Evolutionary conservation across 805 yeast genomes (phyloP).

Genomic region (Kurtzmaniella cleridarum): DNA sequence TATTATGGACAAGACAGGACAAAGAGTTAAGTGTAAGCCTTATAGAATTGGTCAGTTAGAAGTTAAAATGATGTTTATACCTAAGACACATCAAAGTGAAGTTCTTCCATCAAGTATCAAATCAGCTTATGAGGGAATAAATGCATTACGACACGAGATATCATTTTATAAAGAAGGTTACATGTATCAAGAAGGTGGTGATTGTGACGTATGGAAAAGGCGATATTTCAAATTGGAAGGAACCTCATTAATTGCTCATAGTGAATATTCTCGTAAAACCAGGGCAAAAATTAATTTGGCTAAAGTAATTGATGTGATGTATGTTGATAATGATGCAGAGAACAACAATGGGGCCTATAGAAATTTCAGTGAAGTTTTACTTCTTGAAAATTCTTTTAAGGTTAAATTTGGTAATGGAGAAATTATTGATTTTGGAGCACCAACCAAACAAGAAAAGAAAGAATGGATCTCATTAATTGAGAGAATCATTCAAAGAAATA

Average conservation of each 20-base stretch:
- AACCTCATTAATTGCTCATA: constrained; percentile 67
- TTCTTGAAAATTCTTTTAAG: constrained; percentile 70
- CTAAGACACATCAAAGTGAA: constrained; percentile 56
- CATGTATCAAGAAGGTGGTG: constrained; percentile 89
- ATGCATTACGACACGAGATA: constrained; percentile 24
- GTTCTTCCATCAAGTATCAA: constrained; percentile 66
- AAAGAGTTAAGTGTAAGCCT: constrained; percentile 38
- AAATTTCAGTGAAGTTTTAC: constrained; percentile 66
- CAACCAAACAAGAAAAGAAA: constrained; percentile 51
- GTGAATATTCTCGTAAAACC: constrained; percentile 61
- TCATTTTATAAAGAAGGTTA: constrained; percentile 51
- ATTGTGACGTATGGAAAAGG: constrained; percentile 66
- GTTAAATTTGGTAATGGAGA: constrained; percentile 76
- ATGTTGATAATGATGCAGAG: constrained; percentile 35
- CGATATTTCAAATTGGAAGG: constrained; percentile 74
- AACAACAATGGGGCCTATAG: constrained; percentile 33
- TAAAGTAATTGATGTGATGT: constrained; percentile 53
- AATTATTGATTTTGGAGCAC: constrained; percentile 80
- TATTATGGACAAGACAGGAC: constrained; percentile 20
- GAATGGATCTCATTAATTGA: constrained; percentile 64
- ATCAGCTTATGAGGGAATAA: constrained; percentile 33
- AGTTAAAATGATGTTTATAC: constrained; percentile 63
- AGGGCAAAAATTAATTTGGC: constrained; percentile 71
- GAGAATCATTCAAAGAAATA: constrained; percentile 49
- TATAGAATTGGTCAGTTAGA: constrained; percentile 62